Base-by-base conservation (phyloP, 2,329 filamentous ascomycete genomes). In the Monilinia polystroma region DNA sequence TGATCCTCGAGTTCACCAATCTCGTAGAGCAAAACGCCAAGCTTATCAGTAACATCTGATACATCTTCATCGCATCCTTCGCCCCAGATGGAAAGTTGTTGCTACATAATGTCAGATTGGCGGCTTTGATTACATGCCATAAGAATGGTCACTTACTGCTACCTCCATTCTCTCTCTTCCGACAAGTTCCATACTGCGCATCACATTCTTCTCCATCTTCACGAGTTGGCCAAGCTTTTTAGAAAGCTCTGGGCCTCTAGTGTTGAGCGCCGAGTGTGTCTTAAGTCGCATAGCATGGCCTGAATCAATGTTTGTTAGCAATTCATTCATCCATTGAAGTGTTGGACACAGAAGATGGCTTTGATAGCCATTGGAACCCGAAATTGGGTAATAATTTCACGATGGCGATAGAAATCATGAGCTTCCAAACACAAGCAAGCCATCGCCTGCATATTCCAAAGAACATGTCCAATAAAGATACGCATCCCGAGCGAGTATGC, bases 181-280 rank as follows among this genome's bases (percentile, higher is more conserved):
- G 64, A 98, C 95, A 60, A 92, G 85, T 79, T 99, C 95, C 85
- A 98, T 89, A 78, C 93, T 97, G 79, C 95, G 92, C 95, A 99
- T 99, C 67, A 97, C 92, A 78, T 99, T 98, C 88, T 99, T 99
- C 83, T 99, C 95, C 95, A 99, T 99, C 87, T 99, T 99, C 71
- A 99, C 95, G 64, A 99, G 87, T 82, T 96, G 92, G 52, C 93
- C 92, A 70, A 99, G 89, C 86, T 99, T 99, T 86, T 97, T 97
- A 68, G 95, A 90, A 68, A 99, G 88, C 76, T 99, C 95, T 60
- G 75, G 86, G 70, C 87, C 86, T 7, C 57, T 60, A 14, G 57
- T 60, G 7, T 60, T 60, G 72, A 92, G 93, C 74, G 90, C 89
- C 72, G 90, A 91, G 70, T 90, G 90, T 54, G 90, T 84, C 75